These are phyloP conservation scores for Centella asiatica DNA, from an alignment of 129 eudicot species.

Conservation along the genomic window DNA sequence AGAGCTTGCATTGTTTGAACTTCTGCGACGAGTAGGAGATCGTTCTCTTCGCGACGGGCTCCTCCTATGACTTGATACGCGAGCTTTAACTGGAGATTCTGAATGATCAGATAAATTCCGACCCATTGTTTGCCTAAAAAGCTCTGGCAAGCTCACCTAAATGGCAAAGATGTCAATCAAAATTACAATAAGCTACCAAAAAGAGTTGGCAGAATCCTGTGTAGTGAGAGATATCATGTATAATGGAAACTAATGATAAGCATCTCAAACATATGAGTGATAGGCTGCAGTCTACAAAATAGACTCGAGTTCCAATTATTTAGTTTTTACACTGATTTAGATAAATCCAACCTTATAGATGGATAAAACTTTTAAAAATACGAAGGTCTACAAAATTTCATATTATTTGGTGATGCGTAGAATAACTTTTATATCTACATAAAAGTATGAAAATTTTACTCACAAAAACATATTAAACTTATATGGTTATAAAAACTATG, in stretches of 20 bases:
- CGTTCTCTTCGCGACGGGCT: conserved; percentile 61
- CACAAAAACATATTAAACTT: no score
- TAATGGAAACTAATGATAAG: neutral
- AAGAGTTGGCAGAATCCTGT: neutral
- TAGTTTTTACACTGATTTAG: no score
- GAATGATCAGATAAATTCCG: conserved; percentile 35
- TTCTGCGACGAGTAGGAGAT: conserved; percentile 61
- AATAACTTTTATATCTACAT: no score
- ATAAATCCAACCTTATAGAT: no score
- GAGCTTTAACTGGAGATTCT: conserved; percentile 52
- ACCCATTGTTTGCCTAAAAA: conserved; percentile 23
- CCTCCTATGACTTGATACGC: conserved; percentile 52
- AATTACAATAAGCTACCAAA: neutral
- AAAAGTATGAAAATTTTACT: no score
- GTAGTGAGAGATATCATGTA: neutral
- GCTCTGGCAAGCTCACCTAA: conserved; percentile 19
- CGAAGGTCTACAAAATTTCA: no score
- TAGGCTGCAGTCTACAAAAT: no score
- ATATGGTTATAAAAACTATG: no score
- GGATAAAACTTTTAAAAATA: no score
- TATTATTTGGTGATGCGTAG: no score
- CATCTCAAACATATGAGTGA: neutral
- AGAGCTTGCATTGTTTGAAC: conserved; percentile 42
- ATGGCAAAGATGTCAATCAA: neutral
- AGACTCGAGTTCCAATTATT: no score